A percentile compares a stretch with the other conserved stretches of the same genome.
Evolutionary conservation across 2,329 filamentous ascomycete species (phyloP).

Genomic region (Sodiomyces alkalinus): DNA sequence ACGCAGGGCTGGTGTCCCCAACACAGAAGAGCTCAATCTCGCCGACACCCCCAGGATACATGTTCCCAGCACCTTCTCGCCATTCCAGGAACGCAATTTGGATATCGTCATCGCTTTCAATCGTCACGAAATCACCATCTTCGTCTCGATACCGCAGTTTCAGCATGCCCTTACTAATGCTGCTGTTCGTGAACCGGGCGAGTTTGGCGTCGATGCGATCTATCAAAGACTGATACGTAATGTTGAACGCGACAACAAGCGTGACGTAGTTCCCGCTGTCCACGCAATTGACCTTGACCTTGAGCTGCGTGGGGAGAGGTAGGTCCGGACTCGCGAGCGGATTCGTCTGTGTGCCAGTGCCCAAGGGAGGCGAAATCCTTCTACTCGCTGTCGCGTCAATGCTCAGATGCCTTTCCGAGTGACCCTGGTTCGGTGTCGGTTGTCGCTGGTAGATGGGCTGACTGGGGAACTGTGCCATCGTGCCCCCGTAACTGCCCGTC

Average conservation of each 20-base stretch:
- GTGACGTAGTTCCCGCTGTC: slow-evolving; percentile 78
- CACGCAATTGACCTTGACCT: slow-evolving; percentile 79
- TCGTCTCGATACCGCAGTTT: slow-evolving; percentile 84
- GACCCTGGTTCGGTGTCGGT: slow-evolving; percentile 24
- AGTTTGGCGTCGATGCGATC: slow-evolving; percentile 95
- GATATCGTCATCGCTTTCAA: slow-evolving; percentile 91
- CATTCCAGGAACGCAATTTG: slow-evolving; percentile 91
- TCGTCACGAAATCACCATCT: slow-evolving; percentile 84
- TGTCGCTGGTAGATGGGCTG: slow-evolving; percentile 38
- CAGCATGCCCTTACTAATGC: slow-evolving; percentile 67
- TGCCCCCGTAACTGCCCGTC: slow-evolving; percentile 32
- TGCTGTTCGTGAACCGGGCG: slow-evolving; percentile 69
- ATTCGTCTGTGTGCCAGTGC: slow-evolving; percentile 16
- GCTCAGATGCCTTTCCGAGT: slow-evolving; percentile 18
- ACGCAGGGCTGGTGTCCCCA: slow-evolving; percentile 32
- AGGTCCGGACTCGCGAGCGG: slow-evolving; percentile 30
- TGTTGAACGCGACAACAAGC: slow-evolving; percentile 90
- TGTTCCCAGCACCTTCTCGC: slow-evolving; percentile 51
- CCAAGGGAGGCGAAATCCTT: slow-evolving; percentile 31
- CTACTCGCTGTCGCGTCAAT: slow-evolving; percentile 22
- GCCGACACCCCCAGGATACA: slow-evolving; percentile 55
- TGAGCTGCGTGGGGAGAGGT: slow-evolving; percentile 58
- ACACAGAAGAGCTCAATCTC: slow-evolving; percentile 83
- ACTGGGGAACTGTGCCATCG: slow-evolving; percentile 39
- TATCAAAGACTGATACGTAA: slow-evolving; percentile 82